Percentiles rank a stretch among this genome's conserved stretches.
phyloP scores from a whole-genome alignment of 2,329 filamentous ascomycete genomes.

The Boeremia lycopersici region DNA sequence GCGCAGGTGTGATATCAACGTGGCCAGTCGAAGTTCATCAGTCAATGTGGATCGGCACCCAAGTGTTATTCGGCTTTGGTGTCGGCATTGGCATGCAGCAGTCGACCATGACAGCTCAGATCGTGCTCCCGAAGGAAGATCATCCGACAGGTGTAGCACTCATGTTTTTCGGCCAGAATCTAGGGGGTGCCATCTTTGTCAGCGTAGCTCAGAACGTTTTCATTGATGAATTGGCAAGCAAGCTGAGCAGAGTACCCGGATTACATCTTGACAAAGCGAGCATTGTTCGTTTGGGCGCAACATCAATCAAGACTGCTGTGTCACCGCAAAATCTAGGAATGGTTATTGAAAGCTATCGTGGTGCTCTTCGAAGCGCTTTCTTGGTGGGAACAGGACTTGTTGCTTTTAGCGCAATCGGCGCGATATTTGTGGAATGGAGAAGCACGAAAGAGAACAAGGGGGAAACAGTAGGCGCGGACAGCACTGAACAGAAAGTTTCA shows the following conservation, averaged over 20 bases:
- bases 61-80: slow-evolving; percentile 36
- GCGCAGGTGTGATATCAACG: slow-evolving; percentile 48
- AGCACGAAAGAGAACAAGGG: neutral
- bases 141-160: slow-evolving; percentile 35
- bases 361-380: neutral
- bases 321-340: neutral
- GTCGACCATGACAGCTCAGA: slow-evolving; percentile 46
- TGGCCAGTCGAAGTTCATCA: slow-evolving; percentile 36
- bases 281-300: slow-evolving; percentile 6
- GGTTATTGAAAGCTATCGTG: neutral
- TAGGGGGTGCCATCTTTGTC: slow-evolving; percentile 53
- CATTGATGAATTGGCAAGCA: slow-evolving; percentile 13
- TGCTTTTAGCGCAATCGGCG: slow-evolving; percentile 6
- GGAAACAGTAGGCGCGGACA: neutral
- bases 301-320: neutral
- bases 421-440: neutral
- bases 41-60: slow-evolving; percentile 32
- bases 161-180: slow-evolving; percentile 51
- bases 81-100: slow-evolving; percentile 50
- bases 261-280: neutral
- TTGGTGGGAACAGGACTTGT: neutral
- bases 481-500: neutral
- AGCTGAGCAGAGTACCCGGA: slow-evolving; percentile 13
- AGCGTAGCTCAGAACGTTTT: slow-evolving; percentile 49
- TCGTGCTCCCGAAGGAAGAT: slow-evolving; percentile 43